Base-by-base conservation (phyloP, 306 rosid genomes). In the Cicer cuneatum region DNA sequence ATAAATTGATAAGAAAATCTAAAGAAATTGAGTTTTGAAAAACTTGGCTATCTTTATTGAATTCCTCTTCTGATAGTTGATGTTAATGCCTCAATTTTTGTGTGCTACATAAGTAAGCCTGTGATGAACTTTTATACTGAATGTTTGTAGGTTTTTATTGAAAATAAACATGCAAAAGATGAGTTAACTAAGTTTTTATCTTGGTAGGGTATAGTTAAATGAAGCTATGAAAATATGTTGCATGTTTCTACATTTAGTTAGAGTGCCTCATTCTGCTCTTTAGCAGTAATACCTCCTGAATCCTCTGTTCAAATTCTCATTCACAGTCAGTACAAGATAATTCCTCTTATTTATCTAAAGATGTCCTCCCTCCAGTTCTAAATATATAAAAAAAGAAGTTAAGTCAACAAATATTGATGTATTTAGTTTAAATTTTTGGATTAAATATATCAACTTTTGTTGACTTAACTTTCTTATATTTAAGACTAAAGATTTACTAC, bases 211-310 rank as follows among this genome's bases (percentile, higher is more conserved):
- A 8, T 6, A 52, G 9, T 52, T 37, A 4, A 7, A 38, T 37
- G 39, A 14, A 39, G 51, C 33, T 39, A 18, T 15, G 69, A 38
- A 40, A 10, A 40, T 42, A 63, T 15, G 51, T 63, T 40, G 41
- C 69, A 13, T 33, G 41, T 35, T 35, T 46, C 13, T 14, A 11
- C 52, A 29, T 33, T 11, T 9, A 12, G 10, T 40, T 15, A 40
- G 57, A 24, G 2, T 53, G 57, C 57, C 57, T 4, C 43, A 67
- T n/a, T 67, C 16, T 67, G 72, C 21, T 66, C 7, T 24, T 5
- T 10, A 35, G 12, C 45, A 51, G 37, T 66, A 19, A 21, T 66
- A 14, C 43, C 33, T 68, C 73, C 42, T 47, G n/a, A 24, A 47
- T 60, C 13, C 69, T 37, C 58, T 52, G 14, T 47, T 48, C 48